Conservation (phyloP, 345 rosid genomes). For the Lenwebbia sp. region DNA sequence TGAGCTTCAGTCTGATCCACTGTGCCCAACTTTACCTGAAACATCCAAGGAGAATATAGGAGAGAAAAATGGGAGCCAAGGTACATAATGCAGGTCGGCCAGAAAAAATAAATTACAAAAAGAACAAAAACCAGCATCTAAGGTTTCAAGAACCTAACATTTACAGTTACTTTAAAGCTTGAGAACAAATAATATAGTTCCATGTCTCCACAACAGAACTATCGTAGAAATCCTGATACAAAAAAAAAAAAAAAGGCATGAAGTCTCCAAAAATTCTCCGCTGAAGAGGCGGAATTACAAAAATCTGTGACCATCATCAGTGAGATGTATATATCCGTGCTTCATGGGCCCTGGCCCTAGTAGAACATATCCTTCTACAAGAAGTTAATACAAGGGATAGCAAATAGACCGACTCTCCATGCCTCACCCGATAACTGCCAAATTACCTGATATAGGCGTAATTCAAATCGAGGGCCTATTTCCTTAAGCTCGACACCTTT, state of each 20-base stretch:
- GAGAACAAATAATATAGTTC: not conserved
- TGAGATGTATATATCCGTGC: not conserved
- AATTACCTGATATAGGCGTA: slow-evolving; percentile 75
- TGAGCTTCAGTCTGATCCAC: slow-evolving; percentile 84
- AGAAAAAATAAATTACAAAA: not conserved
- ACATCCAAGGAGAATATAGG: not conserved
- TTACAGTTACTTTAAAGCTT: not conserved
- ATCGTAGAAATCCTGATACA: too few relatives aligned
- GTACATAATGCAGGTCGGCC: not conserved
- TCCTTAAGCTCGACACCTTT: slow-evolving; percentile 76
- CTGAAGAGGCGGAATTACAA: not conserved
- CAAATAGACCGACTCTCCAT: not conserved
- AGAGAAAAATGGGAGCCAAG: not conserved
- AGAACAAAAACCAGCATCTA: not conserved
- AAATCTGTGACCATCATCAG: not conserved
- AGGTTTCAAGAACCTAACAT: not conserved
- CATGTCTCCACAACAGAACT: not conserved
- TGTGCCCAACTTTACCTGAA: slow-evolving; percentile 75
- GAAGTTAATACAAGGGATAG: not conserved
- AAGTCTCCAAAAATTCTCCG: not conserved
- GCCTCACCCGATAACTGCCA: not conserved
- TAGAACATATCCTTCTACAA: not conserved
- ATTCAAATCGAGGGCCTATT: slow-evolving; percentile 85
- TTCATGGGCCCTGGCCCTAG: not conserved
- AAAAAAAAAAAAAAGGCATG: not conserved